Evolutionary conservation across 805 yeast species (phyloP), one percentile per base, ranked within the genome.

Genomic region (Saturnispora mendoncae): DNA sequence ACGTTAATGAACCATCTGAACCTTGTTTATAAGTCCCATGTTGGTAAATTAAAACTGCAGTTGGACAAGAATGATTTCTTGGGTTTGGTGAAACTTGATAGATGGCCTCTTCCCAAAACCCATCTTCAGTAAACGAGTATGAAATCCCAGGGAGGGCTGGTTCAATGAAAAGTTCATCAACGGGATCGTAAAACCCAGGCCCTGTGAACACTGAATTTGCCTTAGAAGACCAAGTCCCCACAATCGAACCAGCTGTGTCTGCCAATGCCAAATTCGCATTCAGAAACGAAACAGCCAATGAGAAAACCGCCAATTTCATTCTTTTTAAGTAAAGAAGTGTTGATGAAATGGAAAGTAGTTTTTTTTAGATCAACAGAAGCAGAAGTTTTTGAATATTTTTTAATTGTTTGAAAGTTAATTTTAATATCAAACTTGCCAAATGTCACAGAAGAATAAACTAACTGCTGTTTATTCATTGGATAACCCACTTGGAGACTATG

Each of bases 141-240:
- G 94, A 80, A 42, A 90, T 75, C 29, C 99, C 99, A 2, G 99
- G 96, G 32, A 92, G 70, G 7, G 88, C 90, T 2, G 99, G 99
- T 60, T 92, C 99, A 46, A 87, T 84, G 44, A 92, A 67, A 14
- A 90, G 73, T 61, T 92, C 98, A 57, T 90, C 96, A 23, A 87
- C 83, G 2, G 99, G 99, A 60, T 92, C 97, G 59, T 76, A 92
- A 57, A 92, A 92, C 2, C 88, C 83, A 6, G 97, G 95, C 0
- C 99, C 99, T 1, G 99, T 92, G 66, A 90, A 80, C 6, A 92
- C 98, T 10, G 94, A 78, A 60, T 84, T 84, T 10, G 97, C 79
- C 61, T 92, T 92, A 14, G 97, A 81, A 1, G 88, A 63, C 99
- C 99, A 92, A 0, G 99, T 92, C 6, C 98, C 98, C 32, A 68